Evolutionary conservation across 2,329 filamentous ascomycete species (phyloP), one percentile per base, ranked within the genome.

Genomic region (Diaporthe nobilis): DNA sequence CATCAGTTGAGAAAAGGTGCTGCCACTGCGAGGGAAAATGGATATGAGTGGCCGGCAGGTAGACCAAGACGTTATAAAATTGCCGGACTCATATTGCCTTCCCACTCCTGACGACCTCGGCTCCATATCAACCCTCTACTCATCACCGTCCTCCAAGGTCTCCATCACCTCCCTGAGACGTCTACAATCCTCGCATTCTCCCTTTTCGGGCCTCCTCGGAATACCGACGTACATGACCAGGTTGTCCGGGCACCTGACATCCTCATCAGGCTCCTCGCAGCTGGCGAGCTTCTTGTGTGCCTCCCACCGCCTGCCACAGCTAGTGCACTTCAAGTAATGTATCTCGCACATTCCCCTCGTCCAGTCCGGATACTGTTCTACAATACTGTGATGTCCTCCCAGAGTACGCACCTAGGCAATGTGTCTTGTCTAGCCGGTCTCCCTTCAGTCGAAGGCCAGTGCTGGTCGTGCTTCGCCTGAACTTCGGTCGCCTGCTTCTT

Each of bases 201-300:
- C 77, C 76, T 80, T 81, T 65, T 80, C 80, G 9, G 83, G 84
- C 67, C 77, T 80, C 58, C 79, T 80, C 9, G 80, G 80, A 74
- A 81, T 80, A 17, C 84, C 83, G 10, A 84, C 83, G 72, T 83
- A 83, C 83, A 85, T 84, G 77, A 83, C 83, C n/a, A 85, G 80
- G 70, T 77, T 82, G 7, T 80, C 78, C 13, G 81, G 82, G 70
- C 84, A 85, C 28, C 79, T 76, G 20, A 68, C 78, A 5, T 78
- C 78, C 17, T 79, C 78, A n/a, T 83, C 81, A 61, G 79, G 78
- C 72, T 80, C 82, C 72, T 84, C 82, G 77, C 84, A 85, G 78
- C 82, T 84, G 34, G 83, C 81, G 17, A 85, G 80, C 76, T 83
- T 85, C 77, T 79, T 82, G 78, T 82, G 79, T 28, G 79, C 80